Conservation (phyloP, 2,329 filamentous ascomycete genomes). For the Curvularia eragrostidis region DNA sequence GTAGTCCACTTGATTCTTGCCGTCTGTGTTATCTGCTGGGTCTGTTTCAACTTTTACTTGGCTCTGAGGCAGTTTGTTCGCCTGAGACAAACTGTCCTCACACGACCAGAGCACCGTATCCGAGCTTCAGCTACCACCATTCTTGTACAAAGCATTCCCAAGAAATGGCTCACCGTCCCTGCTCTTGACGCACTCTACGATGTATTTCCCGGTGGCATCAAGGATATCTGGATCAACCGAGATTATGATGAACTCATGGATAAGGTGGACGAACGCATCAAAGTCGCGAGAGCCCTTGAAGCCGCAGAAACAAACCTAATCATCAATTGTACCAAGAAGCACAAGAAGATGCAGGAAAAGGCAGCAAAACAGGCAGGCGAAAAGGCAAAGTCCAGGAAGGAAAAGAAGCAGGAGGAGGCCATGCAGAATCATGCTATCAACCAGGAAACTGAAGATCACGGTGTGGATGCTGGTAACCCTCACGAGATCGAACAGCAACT, state of each 20-base stretch:
- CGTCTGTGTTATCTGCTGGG: conserved; percentile 77
- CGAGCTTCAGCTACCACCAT: conserved; percentile 95
- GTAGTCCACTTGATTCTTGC: conserved; percentile 87
- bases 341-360: conserved; percentile 71
- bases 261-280: conserved; percentile 79
- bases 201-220: conserved; percentile 92
- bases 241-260: conserved; percentile 83
- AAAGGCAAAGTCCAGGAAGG: conserved; percentile 58
- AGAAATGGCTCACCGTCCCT: conserved; percentile 86
- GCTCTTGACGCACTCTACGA: conserved; percentile 86
- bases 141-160: conserved; percentile 86
- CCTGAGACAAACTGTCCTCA: conserved; percentile 91
- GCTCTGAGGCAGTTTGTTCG: conserved; percentile 90
- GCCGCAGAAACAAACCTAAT: conserved; percentile 84
- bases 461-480: conserved; percentile 63
- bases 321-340: conserved; percentile 76
- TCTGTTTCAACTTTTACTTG: conserved; percentile 84
- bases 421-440: conserved; percentile 62
- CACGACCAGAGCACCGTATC: conserved; percentile 91
- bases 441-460: conserved; percentile 59
- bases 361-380: conserved; percentile 70
- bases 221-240: conserved; percentile 96
- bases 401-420: conserved; percentile 69
- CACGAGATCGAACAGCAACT: conserved; percentile 62
- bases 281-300: conserved; percentile 76